These are phyloP conservation scores for Ceratocystis destructans DNA, from an alignment of 2,329 filamentous ascomycete genomes.

Conservation along the genomic window DNA sequence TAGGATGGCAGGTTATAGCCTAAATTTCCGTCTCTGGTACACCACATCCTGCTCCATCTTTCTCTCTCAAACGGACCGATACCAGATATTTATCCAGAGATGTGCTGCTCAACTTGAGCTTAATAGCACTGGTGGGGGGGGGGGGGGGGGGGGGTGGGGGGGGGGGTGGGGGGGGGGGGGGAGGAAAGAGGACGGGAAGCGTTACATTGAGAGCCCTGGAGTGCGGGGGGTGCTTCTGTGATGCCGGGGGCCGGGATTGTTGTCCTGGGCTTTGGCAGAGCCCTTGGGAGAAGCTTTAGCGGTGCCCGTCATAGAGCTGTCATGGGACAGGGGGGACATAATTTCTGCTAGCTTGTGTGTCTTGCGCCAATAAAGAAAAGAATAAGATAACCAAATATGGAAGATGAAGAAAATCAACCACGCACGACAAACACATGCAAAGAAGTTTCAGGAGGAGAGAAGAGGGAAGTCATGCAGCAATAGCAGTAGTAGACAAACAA, in stretches of 20 bases:
- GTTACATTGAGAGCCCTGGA: conserved; percentile 15
- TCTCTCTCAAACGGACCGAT: conserved; percentile 9
- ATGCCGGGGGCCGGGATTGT: neutral
- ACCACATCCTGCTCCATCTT: neutral
- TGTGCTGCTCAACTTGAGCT: neutral
- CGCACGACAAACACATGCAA: neutral
- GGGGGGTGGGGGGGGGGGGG: too few species aligned
- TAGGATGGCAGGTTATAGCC: neutral
- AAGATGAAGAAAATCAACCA: neutral
- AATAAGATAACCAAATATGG: neutral
- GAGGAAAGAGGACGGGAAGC: neutral
- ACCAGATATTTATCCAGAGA: conserved; percentile 3
- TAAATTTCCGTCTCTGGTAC: neutral
- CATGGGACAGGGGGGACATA: neutral
- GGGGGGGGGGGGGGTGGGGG: neutral
- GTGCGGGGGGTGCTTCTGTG: conserved; percentile 10
- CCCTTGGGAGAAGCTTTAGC: neutral
- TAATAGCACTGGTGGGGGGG: neutral
- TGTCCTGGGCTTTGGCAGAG: neutral
- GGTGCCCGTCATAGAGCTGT: neutral
- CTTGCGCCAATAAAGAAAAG: neutral
- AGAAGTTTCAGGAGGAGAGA: neutral
- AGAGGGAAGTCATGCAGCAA: neutral
- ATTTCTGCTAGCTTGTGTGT: neutral
- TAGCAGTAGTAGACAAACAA: neutral